Percentiles rank a stretch among this genome's conserved stretches.
phyloP scores from a whole-genome alignment of 176 grass and related monocot genomes.

The Aegilops sharonensis region DNA sequence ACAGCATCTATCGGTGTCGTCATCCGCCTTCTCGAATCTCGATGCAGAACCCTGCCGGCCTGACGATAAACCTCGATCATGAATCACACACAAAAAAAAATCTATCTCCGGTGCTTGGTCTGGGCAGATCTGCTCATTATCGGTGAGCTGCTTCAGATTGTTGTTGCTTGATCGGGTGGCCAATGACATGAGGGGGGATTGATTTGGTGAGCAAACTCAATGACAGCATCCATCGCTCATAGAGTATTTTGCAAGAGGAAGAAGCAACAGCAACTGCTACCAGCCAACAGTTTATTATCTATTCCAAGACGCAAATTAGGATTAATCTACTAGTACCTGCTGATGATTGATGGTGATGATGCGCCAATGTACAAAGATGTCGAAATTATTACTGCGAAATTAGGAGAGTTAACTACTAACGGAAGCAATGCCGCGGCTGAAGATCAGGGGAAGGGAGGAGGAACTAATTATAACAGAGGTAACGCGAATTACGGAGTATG shows the following conservation, averaged over 20 bases:
- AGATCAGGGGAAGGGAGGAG: not conserved
- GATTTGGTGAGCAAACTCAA: not conserved
- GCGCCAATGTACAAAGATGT: slow-evolving; percentile 12
- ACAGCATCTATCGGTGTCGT: not conserved
- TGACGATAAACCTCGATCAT: not conserved
- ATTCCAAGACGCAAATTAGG: not conserved
- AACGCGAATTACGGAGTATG: not conserved
- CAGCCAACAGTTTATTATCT: not conserved
- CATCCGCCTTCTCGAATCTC: not conserved
- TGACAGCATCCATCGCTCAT: not conserved
- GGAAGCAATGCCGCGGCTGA: not conserved
- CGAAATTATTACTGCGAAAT: not conserved
- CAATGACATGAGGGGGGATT: not conserved
- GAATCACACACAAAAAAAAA: not conserved
- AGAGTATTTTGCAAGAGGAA: not conserved
- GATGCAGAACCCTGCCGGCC: not conserved
- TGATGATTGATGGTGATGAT: not conserved
- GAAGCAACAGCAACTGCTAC: not conserved
- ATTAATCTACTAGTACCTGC: not conserved
- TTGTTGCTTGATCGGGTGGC: not conserved
- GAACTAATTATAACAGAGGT: not conserved
- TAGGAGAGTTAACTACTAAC: not conserved
- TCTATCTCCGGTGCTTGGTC: not conserved
- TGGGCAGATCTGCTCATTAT: not conserved
- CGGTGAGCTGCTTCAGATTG: not conserved